phyloP scores from a whole-genome alignment of 805 yeast species.

The Diddensiella transvaalensis region DNA sequence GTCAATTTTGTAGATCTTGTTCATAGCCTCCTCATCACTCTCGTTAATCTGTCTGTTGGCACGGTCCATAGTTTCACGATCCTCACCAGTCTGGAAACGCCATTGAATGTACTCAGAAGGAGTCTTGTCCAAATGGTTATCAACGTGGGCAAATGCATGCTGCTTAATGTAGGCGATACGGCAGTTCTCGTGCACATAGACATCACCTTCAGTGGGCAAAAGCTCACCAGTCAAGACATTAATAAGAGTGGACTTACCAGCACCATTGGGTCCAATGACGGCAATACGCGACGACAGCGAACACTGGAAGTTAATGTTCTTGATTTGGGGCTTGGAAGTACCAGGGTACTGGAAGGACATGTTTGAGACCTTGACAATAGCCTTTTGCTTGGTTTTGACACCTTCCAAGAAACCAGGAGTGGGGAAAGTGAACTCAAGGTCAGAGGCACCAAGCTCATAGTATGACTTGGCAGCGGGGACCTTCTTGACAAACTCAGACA shows the following conservation, averaged over 20 bases:
- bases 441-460: conserved; percentile 98
- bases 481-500: conserved; percentile 96
- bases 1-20: conserved; percentile 98
- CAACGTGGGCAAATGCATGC: conserved; percentile 99
- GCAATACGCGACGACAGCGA: conserved; percentile 99
- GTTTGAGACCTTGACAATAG: conserved; percentile 95
- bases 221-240: conserved; percentile 99
- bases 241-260: conserved; percentile 99
- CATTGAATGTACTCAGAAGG: conserved; percentile 99
- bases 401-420: conserved; percentile 99
- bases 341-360: conserved; percentile 99
- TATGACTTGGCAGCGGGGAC: conserved; percentile 98
- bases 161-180: conserved; percentile 99
- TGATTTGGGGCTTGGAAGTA: conserved; percentile 91
- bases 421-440: conserved; percentile 95
- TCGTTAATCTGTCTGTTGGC: conserved; percentile 98
- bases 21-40: conserved; percentile 96
- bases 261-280: conserved; percentile 99
- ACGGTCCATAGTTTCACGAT: conserved; percentile 99
- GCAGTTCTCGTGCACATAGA: conserved; percentile 98
- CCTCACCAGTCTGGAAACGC: conserved; percentile 99
- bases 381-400: conserved; percentile 99
- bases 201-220: conserved; percentile 97
- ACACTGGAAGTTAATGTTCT: conserved; percentile 95
- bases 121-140: conserved; percentile 97